Percentiles rank a stretch among this genome's conserved stretches.
Conservation (phyloP, 495 filamentous ascomycete species). For the Podospora conica region DNA sequence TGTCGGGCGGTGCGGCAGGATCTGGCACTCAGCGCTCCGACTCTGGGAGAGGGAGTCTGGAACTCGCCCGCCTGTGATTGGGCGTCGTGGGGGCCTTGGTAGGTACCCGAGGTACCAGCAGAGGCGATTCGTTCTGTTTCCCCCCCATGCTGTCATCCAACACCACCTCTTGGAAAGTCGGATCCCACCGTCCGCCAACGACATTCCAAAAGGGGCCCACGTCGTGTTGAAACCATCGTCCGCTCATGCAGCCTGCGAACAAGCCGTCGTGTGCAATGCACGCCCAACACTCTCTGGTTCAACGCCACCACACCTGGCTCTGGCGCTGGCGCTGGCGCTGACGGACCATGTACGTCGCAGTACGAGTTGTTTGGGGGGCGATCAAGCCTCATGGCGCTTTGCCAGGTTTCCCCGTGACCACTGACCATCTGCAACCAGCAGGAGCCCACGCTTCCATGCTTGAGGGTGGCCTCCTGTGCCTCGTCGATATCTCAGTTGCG, state of each 20-base stretch:
- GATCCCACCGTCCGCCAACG: slow-evolving; percentile 9
- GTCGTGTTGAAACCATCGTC: slow-evolving; percentile 12
- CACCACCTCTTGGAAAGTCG: not conserved
- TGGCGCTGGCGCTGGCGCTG: not conserved
- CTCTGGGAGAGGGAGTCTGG: too few relatives aligned
- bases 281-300: slow-evolving; percentile 12
- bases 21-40: too few relatives aligned
- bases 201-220: slow-evolving; percentile 7
- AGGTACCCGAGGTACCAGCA: not conserved
- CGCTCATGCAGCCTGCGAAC: slow-evolving; percentile 1
- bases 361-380: not conserved
- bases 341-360: not conserved
- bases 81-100: not conserved
- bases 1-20: slow-evolving; percentile 8
- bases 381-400: too few relatives aligned
- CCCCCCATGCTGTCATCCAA: slow-evolving; percentile 18
- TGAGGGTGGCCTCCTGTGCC: not conserved
- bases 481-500: not conserved
- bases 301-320: slow-evolving; percentile 12
- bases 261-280: slow-evolving; percentile 10
- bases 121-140: slow-evolving; percentile 2
- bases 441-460: not conserved
- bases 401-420: not conserved
- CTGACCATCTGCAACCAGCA: not conserved
- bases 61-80: slow-evolving; percentile 7